Percentiles rank a stretch among this genome's conserved stretches.
Conservation (phyloP, 78 protist species). For the Dictyostelium intermedium region DNA sequence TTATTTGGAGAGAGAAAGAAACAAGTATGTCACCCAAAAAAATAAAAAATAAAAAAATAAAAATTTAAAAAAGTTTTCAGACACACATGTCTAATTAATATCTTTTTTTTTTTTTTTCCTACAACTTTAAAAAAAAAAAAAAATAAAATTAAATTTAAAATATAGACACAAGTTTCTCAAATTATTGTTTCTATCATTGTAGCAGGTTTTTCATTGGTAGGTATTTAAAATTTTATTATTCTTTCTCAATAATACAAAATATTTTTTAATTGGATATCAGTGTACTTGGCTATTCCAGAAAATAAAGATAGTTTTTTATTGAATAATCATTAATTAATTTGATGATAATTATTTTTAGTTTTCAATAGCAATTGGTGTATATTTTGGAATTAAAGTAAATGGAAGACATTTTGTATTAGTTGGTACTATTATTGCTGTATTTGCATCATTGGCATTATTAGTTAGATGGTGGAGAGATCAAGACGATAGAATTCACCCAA, state of each 20-base stretch:
- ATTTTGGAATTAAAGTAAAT: conserved; percentile 41
- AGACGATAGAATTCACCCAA: conserved; percentile 73
- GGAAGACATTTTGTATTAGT: conserved; percentile 64
- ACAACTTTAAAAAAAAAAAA: background rate
- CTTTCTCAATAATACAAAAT: background rate
- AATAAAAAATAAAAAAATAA: background rate
- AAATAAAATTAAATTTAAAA: background rate
- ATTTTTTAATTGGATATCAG: background rate
- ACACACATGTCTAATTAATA: background rate
- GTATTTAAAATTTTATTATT: background rate
- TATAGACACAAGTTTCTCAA: conserved; percentile 51
- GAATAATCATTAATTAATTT: background rate
- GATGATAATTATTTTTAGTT: conserved; percentile 6
- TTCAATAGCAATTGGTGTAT: conserved; percentile 61
- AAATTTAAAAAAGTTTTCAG: background rate
- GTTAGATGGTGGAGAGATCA: conserved; percentile 73
- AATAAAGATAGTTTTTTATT: too few species aligned
- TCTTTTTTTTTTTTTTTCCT: background rate
- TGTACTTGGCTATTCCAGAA: too few species aligned
- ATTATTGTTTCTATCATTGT: conserved; percentile 10
- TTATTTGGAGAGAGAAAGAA: conserved; percentile 69
- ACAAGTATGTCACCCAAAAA: background rate
- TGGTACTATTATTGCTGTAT: background rate
- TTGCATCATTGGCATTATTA: conserved; percentile 15
- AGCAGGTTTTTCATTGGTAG: conserved; percentile 32